phyloP scores from a whole-genome alignment of 352 stramenopile genomes.

The Nothophytophthora sp. region DNA sequence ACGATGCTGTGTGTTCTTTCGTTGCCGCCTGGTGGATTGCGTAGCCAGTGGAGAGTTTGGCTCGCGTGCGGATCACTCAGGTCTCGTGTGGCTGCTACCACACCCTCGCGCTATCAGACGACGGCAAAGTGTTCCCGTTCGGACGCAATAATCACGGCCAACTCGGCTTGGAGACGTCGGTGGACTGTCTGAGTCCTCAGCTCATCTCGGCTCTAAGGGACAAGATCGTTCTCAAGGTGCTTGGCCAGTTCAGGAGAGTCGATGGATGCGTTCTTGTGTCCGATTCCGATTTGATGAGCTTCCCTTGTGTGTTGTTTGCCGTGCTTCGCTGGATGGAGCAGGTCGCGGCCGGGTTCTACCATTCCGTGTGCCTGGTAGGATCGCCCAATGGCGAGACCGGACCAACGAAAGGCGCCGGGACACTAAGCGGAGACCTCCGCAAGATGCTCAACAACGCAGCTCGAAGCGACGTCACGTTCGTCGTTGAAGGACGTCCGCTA shows the following conservation, averaged over 20 bases:
- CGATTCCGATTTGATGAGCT: too few species aligned
- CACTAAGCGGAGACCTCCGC: constrained; percentile 74
- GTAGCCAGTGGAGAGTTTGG: constrained; percentile 56
- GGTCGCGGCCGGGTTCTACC: constrained; percentile 93
- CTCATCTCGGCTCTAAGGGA: constrained; percentile 66
- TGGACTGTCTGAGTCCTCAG: constrained; percentile 76
- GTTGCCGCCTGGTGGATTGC: constrained; percentile 4
- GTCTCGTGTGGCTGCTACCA: constrained; percentile 88
- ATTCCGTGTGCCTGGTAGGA: constrained; percentile 74
- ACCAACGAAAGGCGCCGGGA: constrained; percentile 16
- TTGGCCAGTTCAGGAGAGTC: too few species aligned
- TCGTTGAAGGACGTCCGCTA: constrained; percentile 68
- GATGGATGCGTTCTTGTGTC: too few species aligned
- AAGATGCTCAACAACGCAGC: constrained; percentile 84
- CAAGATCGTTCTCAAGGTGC: constrained; percentile 65
- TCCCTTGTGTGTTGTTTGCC: not conserved
- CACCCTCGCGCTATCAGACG: constrained; percentile 79
- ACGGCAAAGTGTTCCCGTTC: constrained; percentile 91
- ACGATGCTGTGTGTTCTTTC: not conserved
- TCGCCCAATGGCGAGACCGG: constrained; percentile 10
- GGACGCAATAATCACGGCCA: constrained; percentile 95
- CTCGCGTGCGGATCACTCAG: constrained; percentile 58
- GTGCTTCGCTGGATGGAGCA: constrained; percentile 16
- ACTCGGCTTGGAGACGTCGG: constrained; percentile 73
- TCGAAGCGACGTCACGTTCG: constrained; percentile 83